Conservation (phyloP, 148 eudicot species). For the Mesembryanthemum crystallinum region DNA sequence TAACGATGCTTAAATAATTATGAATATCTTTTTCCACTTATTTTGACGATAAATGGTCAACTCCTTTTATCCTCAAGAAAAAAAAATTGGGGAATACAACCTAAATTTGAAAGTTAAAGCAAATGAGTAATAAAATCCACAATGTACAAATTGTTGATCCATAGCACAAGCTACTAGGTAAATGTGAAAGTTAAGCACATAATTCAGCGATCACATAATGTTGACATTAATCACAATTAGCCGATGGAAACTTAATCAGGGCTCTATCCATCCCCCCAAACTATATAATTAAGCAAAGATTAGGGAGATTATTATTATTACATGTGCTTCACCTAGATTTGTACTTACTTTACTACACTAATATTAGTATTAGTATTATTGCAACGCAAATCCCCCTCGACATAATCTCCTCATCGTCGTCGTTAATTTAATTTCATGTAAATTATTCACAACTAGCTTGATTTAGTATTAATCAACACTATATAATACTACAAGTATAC, state of each 20-base stretch:
- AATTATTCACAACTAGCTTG: background rate
- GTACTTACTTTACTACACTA: no score
- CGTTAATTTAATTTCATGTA: no score
- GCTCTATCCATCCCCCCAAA: conserved; percentile 15
- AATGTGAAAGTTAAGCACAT: background rate
- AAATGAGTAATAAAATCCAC: background rate
- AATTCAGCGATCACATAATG: background rate
- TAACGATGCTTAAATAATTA: no score
- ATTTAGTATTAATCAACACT: background rate
- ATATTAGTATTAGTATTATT: no score
- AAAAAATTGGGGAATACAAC: no score
- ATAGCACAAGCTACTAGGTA: background rate
- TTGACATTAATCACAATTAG: conserved; percentile 2
- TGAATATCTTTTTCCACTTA: no score
- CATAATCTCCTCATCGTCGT: no score
- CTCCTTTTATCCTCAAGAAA: no score
- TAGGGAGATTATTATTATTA: no score
- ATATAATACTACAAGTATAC: background rate
- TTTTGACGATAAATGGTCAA: no score
- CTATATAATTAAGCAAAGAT: background rate
- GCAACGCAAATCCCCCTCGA: no score
- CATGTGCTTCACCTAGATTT: conserved; percentile 2
- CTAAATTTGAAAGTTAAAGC: background rate
- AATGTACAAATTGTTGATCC: background rate
- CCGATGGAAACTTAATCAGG: conserved; percentile 6